Percentiles rank a stretch among this genome's conserved stretches.
These are phyloP conservation scores for Pyrenochaeta sp. DNA, from an alignment of 2,329 filamentous ascomycete species.

Conservation along the genomic window DNA sequence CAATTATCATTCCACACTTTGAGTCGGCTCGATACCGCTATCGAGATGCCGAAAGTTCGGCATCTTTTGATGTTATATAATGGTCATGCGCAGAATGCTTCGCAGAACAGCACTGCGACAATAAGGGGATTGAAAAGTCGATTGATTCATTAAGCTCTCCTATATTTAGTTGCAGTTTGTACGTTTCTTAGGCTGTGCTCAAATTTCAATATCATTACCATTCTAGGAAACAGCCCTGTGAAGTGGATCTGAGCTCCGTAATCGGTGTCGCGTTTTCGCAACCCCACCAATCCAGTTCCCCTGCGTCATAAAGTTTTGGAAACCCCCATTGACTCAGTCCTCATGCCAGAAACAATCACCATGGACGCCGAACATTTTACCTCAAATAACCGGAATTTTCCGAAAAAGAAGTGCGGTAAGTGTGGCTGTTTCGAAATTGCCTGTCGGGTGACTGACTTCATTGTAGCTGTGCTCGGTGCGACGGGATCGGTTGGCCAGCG, in stretches of 20 bases:
- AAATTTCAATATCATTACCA: too few relatives aligned
- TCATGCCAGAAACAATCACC: conserved; percentile 24
- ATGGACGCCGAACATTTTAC: conserved; percentile 57
- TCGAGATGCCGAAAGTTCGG: conserved; percentile 1
- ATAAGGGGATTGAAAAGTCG: too few relatives aligned
- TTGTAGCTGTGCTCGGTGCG: conserved; percentile 75
- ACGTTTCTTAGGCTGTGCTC: conserved; percentile 1
- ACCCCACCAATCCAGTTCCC: conserved; percentile 25
- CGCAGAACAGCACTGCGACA: too few relatives aligned
- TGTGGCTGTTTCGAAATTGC: conserved; percentile 45
- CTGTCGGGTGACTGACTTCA: conserved; percentile 18
- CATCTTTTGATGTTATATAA: conserved; percentile 2
- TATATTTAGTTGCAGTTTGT: too few relatives aligned
- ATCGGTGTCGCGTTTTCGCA: conserved; percentile 34
- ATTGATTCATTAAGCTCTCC: too few relatives aligned
- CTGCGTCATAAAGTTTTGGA: conserved; percentile 32
- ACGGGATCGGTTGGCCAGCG: conserved; percentile 95
- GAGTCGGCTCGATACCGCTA: not conserved
- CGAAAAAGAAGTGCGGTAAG: conserved; percentile 62
- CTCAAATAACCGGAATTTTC: conserved; percentile 50
- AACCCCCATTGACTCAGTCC: conserved; percentile 30
- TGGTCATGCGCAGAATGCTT: not conserved
- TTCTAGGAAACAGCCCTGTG: not conserved
- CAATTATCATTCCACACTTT: conserved; percentile 2
- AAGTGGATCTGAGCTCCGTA: conserved; percentile 23